Evolutionary conservation across 2,329 filamentous ascomycete species (phyloP), one percentile per base, ranked within the genome.

Genomic region (Fusarium newnesense): DNA sequence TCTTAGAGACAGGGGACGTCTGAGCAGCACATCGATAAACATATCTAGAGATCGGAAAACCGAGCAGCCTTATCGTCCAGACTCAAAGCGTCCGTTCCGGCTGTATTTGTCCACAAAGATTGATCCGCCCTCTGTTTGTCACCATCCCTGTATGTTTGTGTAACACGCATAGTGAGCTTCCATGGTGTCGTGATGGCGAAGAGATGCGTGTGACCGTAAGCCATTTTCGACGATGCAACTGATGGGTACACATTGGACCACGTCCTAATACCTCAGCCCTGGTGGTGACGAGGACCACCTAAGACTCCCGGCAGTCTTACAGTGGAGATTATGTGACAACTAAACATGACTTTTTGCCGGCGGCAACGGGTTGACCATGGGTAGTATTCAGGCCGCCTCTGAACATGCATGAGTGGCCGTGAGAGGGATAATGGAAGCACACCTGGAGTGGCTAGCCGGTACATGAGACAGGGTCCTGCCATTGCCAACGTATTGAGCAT

Each of bases 21-120:
- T 50, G 50, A 64, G 60, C 52, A 37, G 9, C 34, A 36, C 56
- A 58, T 30, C 13, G 30, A 16, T 32, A 36, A 34, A n/a, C 32
- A 37, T 44, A 64, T 56, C 44, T 50, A 56, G 43, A 60, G 54
- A 72, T 70, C 61, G 65, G 60, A 32, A 53, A 56, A 42, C 32
- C 73, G 66, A 66, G 67, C 39, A 43, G 26, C 37, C 69, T 77
- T 72, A 71, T 76, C 72, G 73, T 67, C 47, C 64, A 68, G 65
- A 57, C 62, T 60, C 60, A 61, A 64, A 70, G 53, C 42, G 63
- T 65, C 60, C 68, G 63, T 60, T 58, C 64, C 50, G 67, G 53
- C 32, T 68, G 56, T 50, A 72, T 58, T 54, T 67, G 71, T 75
- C 67, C 74, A 76, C 75, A 62, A 69, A 68, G 68, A 76, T 78